Evolutionary conservation across 148 eudicot species (phyloP).

Genomic region (Persicaria tinctoria): DNA sequence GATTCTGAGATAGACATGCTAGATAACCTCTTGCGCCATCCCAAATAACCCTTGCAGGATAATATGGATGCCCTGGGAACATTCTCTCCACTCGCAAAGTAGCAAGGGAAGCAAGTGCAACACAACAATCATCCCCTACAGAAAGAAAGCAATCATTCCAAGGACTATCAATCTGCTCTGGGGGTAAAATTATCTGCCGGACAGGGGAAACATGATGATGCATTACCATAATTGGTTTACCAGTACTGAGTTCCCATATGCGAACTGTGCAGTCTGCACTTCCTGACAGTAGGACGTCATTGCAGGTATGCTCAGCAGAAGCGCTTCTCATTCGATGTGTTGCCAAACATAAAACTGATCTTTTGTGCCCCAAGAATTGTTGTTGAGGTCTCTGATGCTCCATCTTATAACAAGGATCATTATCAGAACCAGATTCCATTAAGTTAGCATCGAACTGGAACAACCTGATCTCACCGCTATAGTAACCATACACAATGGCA

Average conservation of each 20-base stretch:
- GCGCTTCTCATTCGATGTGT: constrained; percentile 49
- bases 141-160: constrained; percentile 94
- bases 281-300: constrained; percentile 65
- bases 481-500: constrained; percentile 83
- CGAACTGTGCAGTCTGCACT: constrained; percentile 88
- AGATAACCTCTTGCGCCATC: constrained; percentile 78
- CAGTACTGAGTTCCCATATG: constrained; percentile 84
- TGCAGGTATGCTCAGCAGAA: constrained; percentile 28
- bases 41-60: constrained; percentile 82
- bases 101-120: constrained; percentile 75
- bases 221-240: constrained; percentile 52
- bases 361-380: constrained; percentile 61
- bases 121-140: constrained; percentile 82
- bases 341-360: constrained; percentile 87
- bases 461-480: constrained; percentile 77
- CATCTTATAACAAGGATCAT: constrained; percentile 21
- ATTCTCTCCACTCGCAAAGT: constrained; percentile 87
- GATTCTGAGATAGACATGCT: constrained; percentile 70
- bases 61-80: constrained; percentile 85
- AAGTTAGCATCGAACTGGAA: constrained; percentile 39
- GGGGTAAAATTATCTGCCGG: constrained; percentile 76
- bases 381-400: constrained; percentile 40
- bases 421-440: constrained; percentile 24
- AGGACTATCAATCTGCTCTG: constrained; percentile 54
- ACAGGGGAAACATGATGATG: constrained; percentile 98